Percentiles rank a stretch among this genome's conserved stretches.
These are phyloP conservation scores for Aeschynomene evenia DNA, from an alignment of 306 rosid species.

Conservation along the genomic window DNA sequence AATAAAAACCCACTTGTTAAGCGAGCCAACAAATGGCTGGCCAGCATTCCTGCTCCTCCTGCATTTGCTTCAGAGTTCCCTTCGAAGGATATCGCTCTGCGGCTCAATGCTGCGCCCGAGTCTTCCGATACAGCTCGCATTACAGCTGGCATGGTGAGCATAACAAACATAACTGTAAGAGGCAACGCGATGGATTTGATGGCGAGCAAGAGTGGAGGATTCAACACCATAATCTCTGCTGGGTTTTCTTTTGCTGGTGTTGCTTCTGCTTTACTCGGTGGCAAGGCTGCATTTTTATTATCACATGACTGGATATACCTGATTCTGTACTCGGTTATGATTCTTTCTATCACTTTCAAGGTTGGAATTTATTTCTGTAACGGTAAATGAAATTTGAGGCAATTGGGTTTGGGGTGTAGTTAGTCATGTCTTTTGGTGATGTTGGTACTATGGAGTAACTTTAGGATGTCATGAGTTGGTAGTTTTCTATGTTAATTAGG, in stretches of 20 bases:
- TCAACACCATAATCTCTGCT: conserved; percentile 45
- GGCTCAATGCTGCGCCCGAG: conserved; percentile 51
- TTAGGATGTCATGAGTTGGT: conserved; percentile 27
- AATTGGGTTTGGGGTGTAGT: conserved; percentile 7
- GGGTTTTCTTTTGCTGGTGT: conserved; percentile 35
- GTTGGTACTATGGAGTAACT: conserved; percentile 30
- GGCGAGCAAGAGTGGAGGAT: conserved; percentile 61
- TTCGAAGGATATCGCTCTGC: conserved; percentile 51
- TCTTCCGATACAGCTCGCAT: conserved; percentile 67
- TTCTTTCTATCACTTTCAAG: conserved; percentile 69
- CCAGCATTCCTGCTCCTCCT: conserved; percentile 76
- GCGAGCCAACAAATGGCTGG: conserved; percentile 56
- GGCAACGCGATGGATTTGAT: conserved; percentile 56
- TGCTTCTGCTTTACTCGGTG: conserved; percentile 38
- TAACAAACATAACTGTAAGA: conserved; percentile 47
- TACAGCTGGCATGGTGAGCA: conserved; percentile 84
- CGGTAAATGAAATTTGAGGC: conserved; percentile 33
- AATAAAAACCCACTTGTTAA: conserved; percentile 47
- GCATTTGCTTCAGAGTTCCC: conserved; percentile 82
- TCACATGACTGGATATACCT: conserved; percentile 67
- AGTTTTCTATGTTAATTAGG: conserved; percentile 30
- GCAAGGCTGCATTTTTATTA: conserved; percentile 60
- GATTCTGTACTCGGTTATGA: conserved; percentile 60
- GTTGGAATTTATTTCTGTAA: conserved; percentile 60
- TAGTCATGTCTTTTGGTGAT: conserved; percentile 4